phyloP scores from a whole-genome alignment of 1,139 yeast genomes.

The Pichia sp. region DNA sequence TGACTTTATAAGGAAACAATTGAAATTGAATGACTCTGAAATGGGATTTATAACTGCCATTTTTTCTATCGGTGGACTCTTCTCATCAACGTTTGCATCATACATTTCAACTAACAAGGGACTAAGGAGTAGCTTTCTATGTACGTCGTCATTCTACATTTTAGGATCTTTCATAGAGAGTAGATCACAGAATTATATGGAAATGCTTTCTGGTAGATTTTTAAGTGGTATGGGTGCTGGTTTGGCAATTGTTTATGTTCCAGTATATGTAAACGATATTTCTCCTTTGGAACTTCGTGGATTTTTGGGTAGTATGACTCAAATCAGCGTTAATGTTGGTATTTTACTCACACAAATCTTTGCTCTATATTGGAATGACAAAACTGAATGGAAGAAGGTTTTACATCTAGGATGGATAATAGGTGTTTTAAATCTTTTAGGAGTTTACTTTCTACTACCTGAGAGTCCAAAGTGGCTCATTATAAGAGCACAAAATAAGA shows the following conservation, averaged over 20 bases:
- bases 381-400: conserved; percentile 64
- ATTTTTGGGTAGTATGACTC: conserved; percentile 79
- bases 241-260: conserved; percentile 73
- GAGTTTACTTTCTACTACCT: conserved; percentile 39
- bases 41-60: conserved; percentile 79
- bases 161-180: conserved; percentile 67
- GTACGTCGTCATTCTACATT: conserved; percentile 45
- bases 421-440: conserved; percentile 42
- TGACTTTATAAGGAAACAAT: conserved; percentile 34
- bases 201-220: conserved; percentile 62
- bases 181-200: conserved; percentile 36
- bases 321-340: conserved; percentile 77
- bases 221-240: conserved; percentile 86
- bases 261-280: conserved; percentile 73
- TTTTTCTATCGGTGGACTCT: conserved; percentile 78
- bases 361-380: conserved; percentile 62
- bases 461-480: conserved; percentile 85
- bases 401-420: conserved; percentile 52
- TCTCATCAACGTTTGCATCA: conserved; percentile 73
- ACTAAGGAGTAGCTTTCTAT: conserved; percentile 47
- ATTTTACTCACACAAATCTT: conserved; percentile 69
- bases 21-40: conserved; percentile 37
- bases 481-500: conserved; percentile 19
- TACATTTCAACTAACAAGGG: conserved; percentile 63
- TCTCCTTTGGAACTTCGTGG: conserved; percentile 68